Base-by-base conservation (phyloP, 208 protist genomes). In the Lotmaria passim region DNA sequence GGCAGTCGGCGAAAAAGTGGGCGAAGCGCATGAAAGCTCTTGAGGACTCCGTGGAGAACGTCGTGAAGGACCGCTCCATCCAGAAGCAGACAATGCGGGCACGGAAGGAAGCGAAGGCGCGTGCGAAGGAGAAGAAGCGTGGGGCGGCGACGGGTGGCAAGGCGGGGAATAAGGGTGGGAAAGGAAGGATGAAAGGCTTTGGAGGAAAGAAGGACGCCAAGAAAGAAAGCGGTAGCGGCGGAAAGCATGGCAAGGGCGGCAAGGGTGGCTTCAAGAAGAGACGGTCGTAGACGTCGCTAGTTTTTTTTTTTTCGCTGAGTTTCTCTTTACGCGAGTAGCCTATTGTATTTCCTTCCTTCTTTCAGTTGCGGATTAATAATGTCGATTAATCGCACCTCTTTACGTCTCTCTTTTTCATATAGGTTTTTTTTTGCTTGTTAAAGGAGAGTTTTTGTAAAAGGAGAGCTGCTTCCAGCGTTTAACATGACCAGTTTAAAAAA, bases 1-100 rank as follows among this genome's bases (percentile, higher is more conserved):
- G 86, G 15, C 85, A 85, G 58, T 93, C 86, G 7, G 89, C 89
- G 15, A 92, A 90, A 71, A 69, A 78, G 65, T 95, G 89, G 89
- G 85, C 85, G 41, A 85, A 79, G 73, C 79, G 89, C 24, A 46
- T 91, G 4, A 55, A 90, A 28, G 58, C 72, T 3, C 60, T 95
- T 24, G 70, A 93, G 69, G 59, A 87, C 50, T 88, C 84, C 3
- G 81, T 95, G 0, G 83, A 95, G 53, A 91, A 87, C 34, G 81
- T 88, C 14, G 89, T 91, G 63, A 75, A 87, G 69, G 83, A 93
- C 31, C 72, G 82, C 19, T 72, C 71, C 7, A 65, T 73, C 26
- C 52, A 73, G 26, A 80, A 81, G 57, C 80, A 87, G 60, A 78
- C 34, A 30, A 66, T 63, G 69, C 65, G 56, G 44, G 75, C 68